Evolutionary conservation across 2,329 filamentous ascomycete genomes (phyloP).

Genomic region (Arthrobotrys iridis): DNA sequence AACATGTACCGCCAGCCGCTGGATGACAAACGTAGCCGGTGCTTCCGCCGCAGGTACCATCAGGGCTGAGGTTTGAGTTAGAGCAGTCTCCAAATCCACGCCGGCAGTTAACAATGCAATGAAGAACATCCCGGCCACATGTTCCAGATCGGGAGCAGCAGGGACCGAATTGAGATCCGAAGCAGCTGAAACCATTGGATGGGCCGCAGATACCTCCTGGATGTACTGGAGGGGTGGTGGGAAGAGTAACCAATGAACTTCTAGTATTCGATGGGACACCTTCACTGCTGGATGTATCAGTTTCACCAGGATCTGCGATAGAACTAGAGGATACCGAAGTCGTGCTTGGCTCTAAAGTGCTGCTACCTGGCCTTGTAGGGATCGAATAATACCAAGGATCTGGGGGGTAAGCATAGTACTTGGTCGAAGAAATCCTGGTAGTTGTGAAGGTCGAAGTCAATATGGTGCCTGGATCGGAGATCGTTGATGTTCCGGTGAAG

Average conservation of each 20-base stretch:
- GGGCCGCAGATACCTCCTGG: slow-evolving; percentile 35
- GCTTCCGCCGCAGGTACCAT: slow-evolving; percentile 62
- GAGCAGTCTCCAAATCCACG: slow-evolving; percentile 47
- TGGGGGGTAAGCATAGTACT: slow-evolving; percentile 33
- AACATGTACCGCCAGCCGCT: slow-evolving; percentile 62
- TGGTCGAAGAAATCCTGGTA: slow-evolving; percentile 4
- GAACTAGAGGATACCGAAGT: slow-evolving; percentile 3
- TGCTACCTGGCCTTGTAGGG: slow-evolving; percentile 6
- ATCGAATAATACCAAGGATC: slow-evolving; percentile 38
- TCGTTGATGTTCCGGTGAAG: slow-evolving; percentile 12
- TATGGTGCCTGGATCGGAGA: slow-evolving; percentile 20
- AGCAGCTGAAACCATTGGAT: slow-evolving; percentile 38
- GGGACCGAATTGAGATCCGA: slow-evolving; percentile 29
- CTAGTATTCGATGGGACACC: slow-evolving; percentile 16
- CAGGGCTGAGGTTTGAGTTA: slow-evolving; percentile 58
- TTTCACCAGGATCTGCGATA: slow-evolving; percentile 10
- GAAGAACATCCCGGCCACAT: slow-evolving; percentile 43
- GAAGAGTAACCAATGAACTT: slow-evolving; percentile 7
- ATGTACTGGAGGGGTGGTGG: slow-evolving; percentile 23
- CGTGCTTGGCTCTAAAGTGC: not conserved
- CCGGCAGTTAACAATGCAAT: slow-evolving; percentile 44
- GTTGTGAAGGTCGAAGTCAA: slow-evolving; percentile 30
- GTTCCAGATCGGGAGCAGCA: slow-evolving; percentile 51
- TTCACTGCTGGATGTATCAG: slow-evolving; percentile 16
- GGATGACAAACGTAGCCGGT: slow-evolving; percentile 61